Evolutionary conservation across 1,139 yeast genomes (phyloP).

Genomic region (Spathaspora sp.): DNA sequence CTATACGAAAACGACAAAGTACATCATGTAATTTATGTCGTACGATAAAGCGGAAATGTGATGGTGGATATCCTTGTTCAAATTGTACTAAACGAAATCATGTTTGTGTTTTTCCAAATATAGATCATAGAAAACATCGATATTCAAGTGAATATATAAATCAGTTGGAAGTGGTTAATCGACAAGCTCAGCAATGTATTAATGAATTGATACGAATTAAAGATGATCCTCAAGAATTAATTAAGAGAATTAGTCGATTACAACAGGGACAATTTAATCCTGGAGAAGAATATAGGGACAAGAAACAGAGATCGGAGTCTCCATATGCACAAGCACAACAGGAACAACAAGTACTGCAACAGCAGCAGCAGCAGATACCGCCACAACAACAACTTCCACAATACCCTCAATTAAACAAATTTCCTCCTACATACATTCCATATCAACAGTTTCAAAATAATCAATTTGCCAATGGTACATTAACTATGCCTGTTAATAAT

Average conservation of each 20-base stretch:
- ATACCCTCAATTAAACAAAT: not conserved
- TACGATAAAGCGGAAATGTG: constrained; percentile 15
- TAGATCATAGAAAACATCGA: constrained; percentile 11
- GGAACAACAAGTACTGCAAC: not conserved
- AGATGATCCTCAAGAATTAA: constrained; percentile 5
- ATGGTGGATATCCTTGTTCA: constrained; percentile 18
- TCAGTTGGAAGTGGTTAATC: constrained; percentile 8
- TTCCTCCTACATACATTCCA: not conserved
- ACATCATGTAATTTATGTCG: constrained; percentile 18
- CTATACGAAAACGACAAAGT: constrained; percentile 7
- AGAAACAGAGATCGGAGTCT: constrained; percentile 2
- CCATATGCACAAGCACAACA: constrained; percentile 2
- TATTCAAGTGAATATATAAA: constrained; percentile 12
- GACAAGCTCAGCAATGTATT: constrained; percentile 7
- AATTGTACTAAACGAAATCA: constrained; percentile 13
- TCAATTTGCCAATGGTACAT: not conserved
- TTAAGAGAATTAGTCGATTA: not conserved
- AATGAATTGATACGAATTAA: constrained; percentile 4
- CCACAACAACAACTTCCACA: not conserved
- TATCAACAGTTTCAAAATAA: not conserved
- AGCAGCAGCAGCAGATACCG: not conserved
- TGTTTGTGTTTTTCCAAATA: constrained; percentile 13
- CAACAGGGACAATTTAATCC: not conserved
- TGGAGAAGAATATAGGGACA: not conserved
- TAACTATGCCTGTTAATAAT: not conserved